Percentiles rank a stretch among this genome's conserved stretches.
Conservation (phyloP, 75 land plant species). For the Gnetum montanum region DNA sequence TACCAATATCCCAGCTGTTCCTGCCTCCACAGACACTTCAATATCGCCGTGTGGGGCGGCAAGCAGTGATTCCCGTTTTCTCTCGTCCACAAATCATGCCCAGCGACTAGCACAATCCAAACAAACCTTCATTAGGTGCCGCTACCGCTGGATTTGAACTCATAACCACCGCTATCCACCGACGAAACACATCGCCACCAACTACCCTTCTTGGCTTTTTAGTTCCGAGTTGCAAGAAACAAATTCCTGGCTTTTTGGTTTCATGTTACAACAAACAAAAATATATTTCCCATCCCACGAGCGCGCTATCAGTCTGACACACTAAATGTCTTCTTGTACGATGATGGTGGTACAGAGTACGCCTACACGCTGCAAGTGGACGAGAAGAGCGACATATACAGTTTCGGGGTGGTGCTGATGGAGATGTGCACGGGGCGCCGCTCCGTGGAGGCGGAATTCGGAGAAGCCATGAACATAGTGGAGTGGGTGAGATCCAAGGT, state of each 20-base stretch:
- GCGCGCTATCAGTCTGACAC: neutral
- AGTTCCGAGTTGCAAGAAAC: no score
- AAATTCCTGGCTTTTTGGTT: no score
- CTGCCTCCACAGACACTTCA: no score
- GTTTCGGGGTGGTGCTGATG: slow-evolving; percentile 77
- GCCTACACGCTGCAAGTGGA: slow-evolving; percentile 86
- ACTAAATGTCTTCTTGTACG: neutral
- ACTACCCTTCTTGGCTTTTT: no score
- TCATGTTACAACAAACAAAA: no score
- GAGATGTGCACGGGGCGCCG: slow-evolving; percentile 49
- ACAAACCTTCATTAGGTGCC: no score
- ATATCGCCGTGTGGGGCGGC: no score
- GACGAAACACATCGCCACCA: no score
- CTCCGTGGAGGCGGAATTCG: slow-evolving; percentile 62
- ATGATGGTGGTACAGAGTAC: slow-evolving; percentile 42
- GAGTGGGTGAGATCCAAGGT: slow-evolving; percentile 64
- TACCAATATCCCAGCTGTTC: no score
- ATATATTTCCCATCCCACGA: neutral
- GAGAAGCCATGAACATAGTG: slow-evolving; percentile 68
- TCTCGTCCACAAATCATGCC: neutral
- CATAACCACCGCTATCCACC: no score
- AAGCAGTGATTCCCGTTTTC: neutral
- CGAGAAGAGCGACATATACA: slow-evolving; percentile 84
- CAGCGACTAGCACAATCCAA: neutral
- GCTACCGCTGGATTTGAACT: no score